phyloP scores from a whole-genome alignment of 2,329 filamentous ascomycete genomes.

The Claviceps quebecensis region DNA sequence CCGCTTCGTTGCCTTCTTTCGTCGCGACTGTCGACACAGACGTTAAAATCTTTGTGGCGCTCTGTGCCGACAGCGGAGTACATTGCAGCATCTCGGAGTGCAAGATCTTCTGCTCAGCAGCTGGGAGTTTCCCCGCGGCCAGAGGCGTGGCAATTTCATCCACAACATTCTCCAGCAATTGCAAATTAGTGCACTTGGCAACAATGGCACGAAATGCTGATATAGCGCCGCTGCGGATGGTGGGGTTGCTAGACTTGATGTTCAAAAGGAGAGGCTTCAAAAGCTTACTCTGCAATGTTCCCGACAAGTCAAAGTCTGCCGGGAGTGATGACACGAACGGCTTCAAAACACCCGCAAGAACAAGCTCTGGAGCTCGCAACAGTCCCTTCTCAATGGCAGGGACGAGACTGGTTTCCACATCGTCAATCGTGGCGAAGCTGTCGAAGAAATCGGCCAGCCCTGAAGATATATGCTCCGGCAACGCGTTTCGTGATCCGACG shows the following conservation, averaged over 20 bases:
- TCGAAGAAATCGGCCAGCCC: conserved; percentile 73
- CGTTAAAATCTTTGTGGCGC: conserved; percentile 52
- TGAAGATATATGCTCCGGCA: conserved; percentile 58
- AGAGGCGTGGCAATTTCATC: conserved; percentile 69
- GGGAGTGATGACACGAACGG: conserved; percentile 61
- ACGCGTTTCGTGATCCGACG: conserved; percentile 57
- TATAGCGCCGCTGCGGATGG: conserved; percentile 62
- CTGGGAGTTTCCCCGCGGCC: conserved; percentile 70
- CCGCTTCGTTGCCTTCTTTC: conserved; percentile 83
- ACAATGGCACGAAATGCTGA: conserved; percentile 61
- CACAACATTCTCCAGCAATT: conserved; percentile 50
- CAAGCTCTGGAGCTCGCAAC: conserved; percentile 77
- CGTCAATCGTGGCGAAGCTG: conserved; percentile 57
- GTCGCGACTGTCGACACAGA: conserved; percentile 54
- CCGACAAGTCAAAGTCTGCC: conserved; percentile 59
- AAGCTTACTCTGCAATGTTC: conserved; percentile 55
- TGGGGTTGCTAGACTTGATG: conserved; percentile 74
- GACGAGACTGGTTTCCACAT: conserved; percentile 61
- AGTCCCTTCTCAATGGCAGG: conserved; percentile 80
- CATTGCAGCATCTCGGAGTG: conserved; percentile 68
- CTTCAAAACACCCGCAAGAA: conserved; percentile 65
- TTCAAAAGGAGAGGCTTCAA: conserved; percentile 82
- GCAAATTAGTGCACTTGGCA: conserved; percentile 41
- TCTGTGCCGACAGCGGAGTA: conserved; percentile 43
- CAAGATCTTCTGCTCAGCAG: conserved; percentile 69